Evolutionary conservation across 2,329 filamentous ascomycete genomes (phyloP).

Genomic region (Phialemoniopsis sp.): DNA sequence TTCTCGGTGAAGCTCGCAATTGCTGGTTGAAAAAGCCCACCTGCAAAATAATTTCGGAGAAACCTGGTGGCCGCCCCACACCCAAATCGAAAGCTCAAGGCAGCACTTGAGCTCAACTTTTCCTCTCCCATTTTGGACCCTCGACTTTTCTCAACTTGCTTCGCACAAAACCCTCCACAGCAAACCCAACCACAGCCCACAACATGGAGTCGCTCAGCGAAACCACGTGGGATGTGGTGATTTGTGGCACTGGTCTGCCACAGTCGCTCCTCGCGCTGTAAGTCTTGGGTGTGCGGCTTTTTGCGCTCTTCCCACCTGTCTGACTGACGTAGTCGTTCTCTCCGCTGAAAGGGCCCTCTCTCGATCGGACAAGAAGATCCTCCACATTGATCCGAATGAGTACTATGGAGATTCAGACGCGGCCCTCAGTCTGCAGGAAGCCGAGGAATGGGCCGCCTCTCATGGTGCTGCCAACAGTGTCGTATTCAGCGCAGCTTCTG

Average conservation of each 20-base stretch:
- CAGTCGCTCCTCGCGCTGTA: constrained; percentile 79
- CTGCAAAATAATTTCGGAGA: background rate
- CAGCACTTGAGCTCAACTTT: constrained; percentile 1
- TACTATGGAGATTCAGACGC: constrained; percentile 88
- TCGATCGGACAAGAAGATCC: constrained; percentile 83
- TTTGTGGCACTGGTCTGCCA: constrained; percentile 72
- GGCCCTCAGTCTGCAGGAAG: constrained; percentile 79
- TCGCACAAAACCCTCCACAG: constrained; percentile 2
- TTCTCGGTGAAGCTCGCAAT: constrained; percentile 5
- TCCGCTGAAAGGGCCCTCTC: constrained; percentile 74
- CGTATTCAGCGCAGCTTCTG: constrained; percentile 17
- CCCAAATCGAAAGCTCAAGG: too few relatives aligned
- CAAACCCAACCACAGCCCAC: constrained; percentile 5
- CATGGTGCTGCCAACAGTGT: constrained; percentile 17
- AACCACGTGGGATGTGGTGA: constrained; percentile 74
- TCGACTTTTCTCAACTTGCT: constrained; percentile 4
- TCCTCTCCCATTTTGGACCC: constrained; percentile 7
- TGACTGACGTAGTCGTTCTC: constrained; percentile 60
- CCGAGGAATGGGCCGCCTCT: constrained; percentile 64
- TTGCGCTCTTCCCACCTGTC: constrained; percentile 34
- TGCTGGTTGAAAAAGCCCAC: background rate
- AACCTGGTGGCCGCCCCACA: background rate
- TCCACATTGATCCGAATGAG: constrained; percentile 82
- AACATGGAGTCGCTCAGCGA: constrained; percentile 72
- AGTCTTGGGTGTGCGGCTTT: constrained; percentile 22